phyloP scores from a whole-genome alignment of 768 basidiomycete species.

The Leccinum incarnatum region DNA sequence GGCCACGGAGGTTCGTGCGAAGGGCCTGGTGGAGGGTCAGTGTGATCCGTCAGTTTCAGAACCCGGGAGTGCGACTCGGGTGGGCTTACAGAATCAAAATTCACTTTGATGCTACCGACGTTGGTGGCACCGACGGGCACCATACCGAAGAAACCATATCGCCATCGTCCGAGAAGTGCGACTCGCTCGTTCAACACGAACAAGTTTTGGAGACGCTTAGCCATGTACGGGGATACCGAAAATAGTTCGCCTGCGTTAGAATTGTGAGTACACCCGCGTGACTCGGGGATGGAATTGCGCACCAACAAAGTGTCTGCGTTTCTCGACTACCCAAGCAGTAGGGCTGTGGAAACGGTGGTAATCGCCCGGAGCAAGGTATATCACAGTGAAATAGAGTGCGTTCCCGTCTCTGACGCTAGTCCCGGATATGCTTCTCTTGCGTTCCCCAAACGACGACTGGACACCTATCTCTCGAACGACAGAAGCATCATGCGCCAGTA shows the following conservation, averaged over 20 bases:
- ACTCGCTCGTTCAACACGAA: constrained; percentile 99
- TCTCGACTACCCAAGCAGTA: constrained; percentile 96
- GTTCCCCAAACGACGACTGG: constrained; percentile 34
- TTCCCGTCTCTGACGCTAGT: constrained; percentile 68
- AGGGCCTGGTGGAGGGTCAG: constrained; percentile 55
- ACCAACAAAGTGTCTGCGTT: constrained; percentile 92
- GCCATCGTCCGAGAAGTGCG: constrained; percentile 91
- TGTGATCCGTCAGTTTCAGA: background rate
- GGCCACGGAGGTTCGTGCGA: constrained; percentile 82
- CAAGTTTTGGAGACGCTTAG: constrained; percentile 83
- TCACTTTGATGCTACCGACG: constrained; percentile 93
- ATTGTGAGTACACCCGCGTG: background rate
- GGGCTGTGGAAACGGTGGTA: constrained; percentile 98
- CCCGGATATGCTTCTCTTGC: constrained; percentile 39
- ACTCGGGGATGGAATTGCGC: constrained; percentile 20
- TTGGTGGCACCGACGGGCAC: constrained; percentile 98
- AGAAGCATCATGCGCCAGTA: constrained; percentile 61
- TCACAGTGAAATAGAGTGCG: constrained; percentile 86
- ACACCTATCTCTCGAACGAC: constrained; percentile 76
- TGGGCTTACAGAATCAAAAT: constrained; percentile 76
- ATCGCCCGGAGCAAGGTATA: constrained; percentile 97
- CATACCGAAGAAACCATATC: constrained; percentile 95
- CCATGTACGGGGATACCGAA: constrained; percentile 95
- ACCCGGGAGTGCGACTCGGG: background rate
- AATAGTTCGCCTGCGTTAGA: constrained; percentile 74